phyloP scores from a whole-genome alignment of 2,329 filamentous ascomycete species.

The Atkinsonella texensis region DNA sequence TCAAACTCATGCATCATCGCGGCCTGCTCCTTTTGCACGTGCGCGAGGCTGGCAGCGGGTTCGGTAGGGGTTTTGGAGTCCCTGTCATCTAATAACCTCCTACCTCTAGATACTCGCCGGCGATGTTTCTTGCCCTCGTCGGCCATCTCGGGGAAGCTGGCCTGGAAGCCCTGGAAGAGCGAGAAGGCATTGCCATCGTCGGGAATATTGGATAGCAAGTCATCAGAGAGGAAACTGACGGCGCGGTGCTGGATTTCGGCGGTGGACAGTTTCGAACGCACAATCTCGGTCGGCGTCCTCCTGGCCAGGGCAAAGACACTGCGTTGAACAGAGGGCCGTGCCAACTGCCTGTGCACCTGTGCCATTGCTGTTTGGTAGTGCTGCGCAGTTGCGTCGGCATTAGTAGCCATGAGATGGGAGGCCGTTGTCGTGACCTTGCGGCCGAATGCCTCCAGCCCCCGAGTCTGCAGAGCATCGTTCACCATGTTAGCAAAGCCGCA shows the following conservation, averaged over 20 bases:
- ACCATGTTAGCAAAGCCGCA: constrained; percentile 6
- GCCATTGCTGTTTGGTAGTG: constrained; percentile 82
- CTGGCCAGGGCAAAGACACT: constrained; percentile 84
- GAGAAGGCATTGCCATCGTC: constrained; percentile 80
- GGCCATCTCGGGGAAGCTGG: constrained; percentile 60
- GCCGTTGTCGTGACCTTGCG: constrained; percentile 93
- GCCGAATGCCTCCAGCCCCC: constrained; percentile 82
- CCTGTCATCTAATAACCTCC: constrained; percentile 53
- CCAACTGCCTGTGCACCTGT: constrained; percentile 80
- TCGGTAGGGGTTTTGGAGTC: constrained; percentile 44
- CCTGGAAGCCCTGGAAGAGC: constrained; percentile 92
- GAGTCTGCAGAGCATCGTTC: constrained; percentile 44
- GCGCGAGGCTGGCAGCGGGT: constrained; percentile 54
- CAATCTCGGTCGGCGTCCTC: constrained; percentile 85
- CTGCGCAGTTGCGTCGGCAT: constrained; percentile 37
- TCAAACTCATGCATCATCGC: constrained; percentile 75
- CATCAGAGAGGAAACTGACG: constrained; percentile 76
- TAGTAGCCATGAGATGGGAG: constrained; percentile 70
- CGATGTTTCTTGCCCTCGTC: constrained; percentile 62
- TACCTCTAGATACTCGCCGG: constrained; percentile 58
- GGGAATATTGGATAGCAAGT: constrained; percentile 79
- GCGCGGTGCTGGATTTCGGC: constrained; percentile 91
- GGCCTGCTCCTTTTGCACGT: constrained; percentile 69
- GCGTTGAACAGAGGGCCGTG: constrained; percentile 72
- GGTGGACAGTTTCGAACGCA: constrained; percentile 81